phyloP scores from a whole-genome alignment of 345 rosid species.

The Cardamine resedifolia region DNA sequence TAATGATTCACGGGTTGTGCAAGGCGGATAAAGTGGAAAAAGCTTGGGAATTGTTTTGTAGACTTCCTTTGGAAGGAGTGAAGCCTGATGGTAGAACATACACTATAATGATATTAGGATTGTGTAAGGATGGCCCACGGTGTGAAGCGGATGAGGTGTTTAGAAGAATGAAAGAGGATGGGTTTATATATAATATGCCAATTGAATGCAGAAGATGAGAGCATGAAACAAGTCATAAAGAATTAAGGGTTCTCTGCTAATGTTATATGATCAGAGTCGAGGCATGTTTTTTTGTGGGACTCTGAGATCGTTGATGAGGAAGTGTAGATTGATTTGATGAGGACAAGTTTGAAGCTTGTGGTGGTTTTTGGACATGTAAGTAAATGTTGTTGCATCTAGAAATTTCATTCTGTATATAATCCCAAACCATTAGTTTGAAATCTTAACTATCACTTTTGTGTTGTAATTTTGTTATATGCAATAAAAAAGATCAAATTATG shows the following conservation, averaged over 20 bases:
- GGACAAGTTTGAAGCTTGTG: background rate
- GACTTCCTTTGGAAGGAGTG: background rate
- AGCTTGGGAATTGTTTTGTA: slow-evolving; percentile 22
- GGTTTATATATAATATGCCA: slow-evolving; percentile 2
- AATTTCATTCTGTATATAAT: background rate
- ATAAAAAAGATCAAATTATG: background rate
- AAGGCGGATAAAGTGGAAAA: background rate
- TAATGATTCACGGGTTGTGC: slow-evolving; percentile 26
- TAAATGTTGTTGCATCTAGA: too few relatives aligned
- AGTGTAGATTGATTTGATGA: background rate
- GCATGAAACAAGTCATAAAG: background rate
- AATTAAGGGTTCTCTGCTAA: background rate
- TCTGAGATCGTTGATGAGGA: background rate
- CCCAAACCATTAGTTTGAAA: background rate
- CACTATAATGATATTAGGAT: slow-evolving; percentile 33
- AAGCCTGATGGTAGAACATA: slow-evolving; percentile 38
- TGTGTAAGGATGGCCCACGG: slow-evolving; percentile 33
- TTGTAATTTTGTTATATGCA: background rate
- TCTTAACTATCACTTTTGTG: background rate
- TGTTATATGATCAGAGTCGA: too few relatives aligned
- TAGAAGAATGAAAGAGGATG: slow-evolving; percentile 31
- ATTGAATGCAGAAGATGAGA: background rate
- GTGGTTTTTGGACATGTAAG: background rate
- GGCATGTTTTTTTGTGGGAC: too few relatives aligned
- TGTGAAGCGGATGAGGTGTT: slow-evolving; percentile 36